Evolutionary conservation across 139 green algal species (phyloP), one percentile per base, ranked within the genome.

Genomic region (Yamagishiella unicocca): DNA sequence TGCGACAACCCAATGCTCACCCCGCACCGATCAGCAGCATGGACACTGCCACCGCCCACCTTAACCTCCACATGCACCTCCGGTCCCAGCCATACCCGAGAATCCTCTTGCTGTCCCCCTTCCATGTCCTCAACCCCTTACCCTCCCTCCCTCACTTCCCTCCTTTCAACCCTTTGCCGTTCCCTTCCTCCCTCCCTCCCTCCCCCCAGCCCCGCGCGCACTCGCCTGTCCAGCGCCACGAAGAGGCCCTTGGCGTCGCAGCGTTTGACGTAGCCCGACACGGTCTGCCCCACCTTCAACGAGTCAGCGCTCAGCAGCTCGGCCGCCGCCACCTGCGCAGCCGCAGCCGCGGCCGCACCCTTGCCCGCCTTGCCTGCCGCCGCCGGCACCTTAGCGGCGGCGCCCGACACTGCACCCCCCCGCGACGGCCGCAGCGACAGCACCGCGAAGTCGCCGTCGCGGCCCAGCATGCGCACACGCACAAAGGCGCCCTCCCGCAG

Each of bases 191-290:
- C n/a, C n/a, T n/a, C n/a, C n/a, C n/a, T n/a, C n/a, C n/a, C n/a
- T n/a, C n/a, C n/a, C n/a, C n/a, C n/a, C n/a, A n/a, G n/a, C n/a
- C n/a, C n/a, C n/a, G n/a, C n/a, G n/a, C n/a, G n/a, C n/a, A n/a
- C 78, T 43, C 42, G 66, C 79, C 79, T 83, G 83, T 93, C 90
- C n/a, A 94, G 83, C 7, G 62, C 35, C 50, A 95, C 33, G 33
- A 95, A 95, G 24, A 92, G n/a, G 37, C 93, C 93, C 83, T 93
- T 93, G 74, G 50, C 62, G 25, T 87, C 87, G 6, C 94, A 90
- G 10, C 58, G 81, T 83, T 96, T 96, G 35, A 98, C 95, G 81
- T 96, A 98, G 29, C 95, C 95, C 1, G 21, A 29, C 7, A 91
- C 24, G 24, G 29, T 31, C 3, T 33, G n/a, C 4, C 62, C 80